These are phyloP conservation scores for Phytopythium litorale DNA, from an alignment of 352 stramenopile genomes.

Conservation along the genomic window DNA sequence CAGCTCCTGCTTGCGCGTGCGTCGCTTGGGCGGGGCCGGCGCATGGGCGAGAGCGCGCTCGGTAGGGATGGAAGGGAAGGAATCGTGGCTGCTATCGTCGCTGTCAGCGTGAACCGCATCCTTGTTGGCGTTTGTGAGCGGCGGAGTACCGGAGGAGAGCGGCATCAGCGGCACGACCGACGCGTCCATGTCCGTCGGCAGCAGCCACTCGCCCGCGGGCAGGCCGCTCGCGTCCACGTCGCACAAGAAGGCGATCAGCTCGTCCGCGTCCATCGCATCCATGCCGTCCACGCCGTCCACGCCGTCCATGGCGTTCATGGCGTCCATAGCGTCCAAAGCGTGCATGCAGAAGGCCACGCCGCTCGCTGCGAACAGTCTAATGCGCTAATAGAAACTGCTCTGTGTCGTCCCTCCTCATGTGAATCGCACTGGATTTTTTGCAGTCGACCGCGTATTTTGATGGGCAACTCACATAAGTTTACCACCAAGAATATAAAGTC, in stretches of 20 bases:
- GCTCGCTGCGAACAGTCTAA: too few species aligned
- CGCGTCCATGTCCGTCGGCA: background rate
- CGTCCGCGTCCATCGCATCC: background rate
- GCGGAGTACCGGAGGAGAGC: background rate
- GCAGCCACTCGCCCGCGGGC: background rate
- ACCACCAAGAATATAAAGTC: too few species aligned
- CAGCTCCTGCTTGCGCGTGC: conserved; percentile 2
- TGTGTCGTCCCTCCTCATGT: too few species aligned
- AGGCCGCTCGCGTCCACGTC: background rate
- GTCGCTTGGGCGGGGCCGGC: background rate
- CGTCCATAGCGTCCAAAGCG: too few species aligned
- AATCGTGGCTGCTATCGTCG: background rate
- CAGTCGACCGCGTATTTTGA: too few species aligned
- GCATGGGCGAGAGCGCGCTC: too few species aligned
- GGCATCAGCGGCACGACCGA: background rate
- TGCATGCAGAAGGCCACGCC: too few species aligned
- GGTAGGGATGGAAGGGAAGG: background rate
- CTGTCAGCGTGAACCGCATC: background rate
- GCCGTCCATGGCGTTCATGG: background rate
- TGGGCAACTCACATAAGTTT: too few species aligned
- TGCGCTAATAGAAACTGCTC: background rate
- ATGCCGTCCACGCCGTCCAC: background rate
- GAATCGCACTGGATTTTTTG: background rate
- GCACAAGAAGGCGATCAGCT: background rate
- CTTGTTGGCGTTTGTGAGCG: too few species aligned